Base-by-base conservation (phyloP, 805 yeast genomes). In the Candida corydali region DNA sequence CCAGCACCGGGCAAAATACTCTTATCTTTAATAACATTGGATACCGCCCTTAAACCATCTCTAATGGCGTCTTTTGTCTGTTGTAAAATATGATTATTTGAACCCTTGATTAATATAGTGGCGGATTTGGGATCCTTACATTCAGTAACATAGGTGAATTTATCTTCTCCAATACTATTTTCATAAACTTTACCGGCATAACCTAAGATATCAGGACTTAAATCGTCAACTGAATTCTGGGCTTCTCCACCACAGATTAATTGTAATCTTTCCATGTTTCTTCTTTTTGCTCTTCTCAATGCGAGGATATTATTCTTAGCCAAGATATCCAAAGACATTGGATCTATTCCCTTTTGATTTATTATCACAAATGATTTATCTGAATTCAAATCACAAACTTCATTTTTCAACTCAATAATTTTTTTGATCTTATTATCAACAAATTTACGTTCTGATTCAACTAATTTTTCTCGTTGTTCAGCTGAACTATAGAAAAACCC, bases 231-330 rank as follows among this genome's bases (percentile, higher is more conserved):
- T 10, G 96, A 83, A 64, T 93, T 93, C 66, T 91, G 97, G 7
- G 98, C 98, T 57, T 84, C 93, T 51, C 98, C 99, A 20, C 97
- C 98, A 45, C 95, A 86, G 36, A 88, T 87, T 42, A 93, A 74
- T 65, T 93, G 99, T 57, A 93, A 73, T 59, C 99, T 81, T 69
- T 93, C 99, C 98, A 93, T 91, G 64, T 93, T 93, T 69, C 99
- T 83, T 71, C 99, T 81, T 72, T 93, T 93, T 29, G 99, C 99
- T 57, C 98, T 80, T 71, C 99, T 82, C 52, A 93, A 73, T 1
- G 98, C 98, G 50, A 93, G 71, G 48, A 93, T 93, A 50, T 84
- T 85, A 63, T 93, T 83, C 57, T 86, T 87, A 29, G 98, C 98
- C 46, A 93, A 73, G 4, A 91, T 82, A 57, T 93, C 98, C 45